Base-by-base conservation (phyloP, 805 yeast genomes). In the Candida nanaspora region DNA sequence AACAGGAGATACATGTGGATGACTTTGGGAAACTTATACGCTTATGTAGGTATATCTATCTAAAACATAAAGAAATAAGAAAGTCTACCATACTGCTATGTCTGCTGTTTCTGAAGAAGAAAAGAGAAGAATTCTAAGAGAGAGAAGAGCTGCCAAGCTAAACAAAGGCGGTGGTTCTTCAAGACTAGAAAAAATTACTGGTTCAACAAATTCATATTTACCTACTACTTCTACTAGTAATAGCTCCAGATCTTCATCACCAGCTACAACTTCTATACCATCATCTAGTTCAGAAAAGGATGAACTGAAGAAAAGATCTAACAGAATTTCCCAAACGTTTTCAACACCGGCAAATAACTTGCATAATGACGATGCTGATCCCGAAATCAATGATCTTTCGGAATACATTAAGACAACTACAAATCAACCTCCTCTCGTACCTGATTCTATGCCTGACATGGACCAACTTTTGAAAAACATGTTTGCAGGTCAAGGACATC, bases 131-230 rank as follows among this genome's bases (percentile, higher is more conserved):
- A 49, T 78, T 19, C 57, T 80, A 35, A 68, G 85, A 43, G 85
- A 81, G 52, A 70, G 83, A 53, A 69, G 87, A 53, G 80, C 75
- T 34, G 80, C 82, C 46, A 80, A 78, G 54, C 69, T 80, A 66
- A 61, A 66, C 38, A 67, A 69, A 46, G 80, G 81, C n/a, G n/a
- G n/a, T 4, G 43, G 49, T 6, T 82, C 79, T 18, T 52, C 74
- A 3, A 62, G 87, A 45, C 57, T 81, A 50, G 75, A 71, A 46
- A 70, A 68, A 41, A 72, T 72, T 41, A 61, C 72, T 2, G 73
- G 72, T 2, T 53, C 61, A 18, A 56, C 59, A 21, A 60, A 59
- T 35, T 63, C 72, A 32, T 57, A 53, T 19, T 46, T 68, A 39
- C 55, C 65, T 5, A 47, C 67, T 3, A 19, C 29, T 35, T 19